Evolutionary conservation across 371 early-diverging fungal genomes (phyloP).

Genomic region (Basidiobolus meristosporus): DNA sequence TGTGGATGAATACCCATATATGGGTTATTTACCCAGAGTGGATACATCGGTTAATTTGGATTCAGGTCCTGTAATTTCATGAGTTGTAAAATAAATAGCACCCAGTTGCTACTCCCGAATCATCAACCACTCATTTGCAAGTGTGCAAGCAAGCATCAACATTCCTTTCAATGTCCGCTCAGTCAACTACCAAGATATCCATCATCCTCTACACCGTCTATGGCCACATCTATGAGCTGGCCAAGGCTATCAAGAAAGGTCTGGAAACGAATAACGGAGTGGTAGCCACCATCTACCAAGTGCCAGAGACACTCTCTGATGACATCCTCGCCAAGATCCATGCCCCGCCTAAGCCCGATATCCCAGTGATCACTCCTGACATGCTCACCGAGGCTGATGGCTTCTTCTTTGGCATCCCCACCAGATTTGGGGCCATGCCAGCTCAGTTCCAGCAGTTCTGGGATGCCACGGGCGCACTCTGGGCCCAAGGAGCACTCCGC

Average conservation of each 20-base stretch:
- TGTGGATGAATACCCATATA: too few species aligned
- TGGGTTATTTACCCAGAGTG: too few species aligned
- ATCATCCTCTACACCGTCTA: conserved; percentile 31
- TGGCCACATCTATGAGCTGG: conserved; percentile 50
- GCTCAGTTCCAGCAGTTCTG: conserved; percentile 54
- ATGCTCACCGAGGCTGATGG: conserved; percentile 50
- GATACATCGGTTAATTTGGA: too few species aligned
- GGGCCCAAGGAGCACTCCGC: conserved; percentile 35
- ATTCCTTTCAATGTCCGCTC: too few species aligned
- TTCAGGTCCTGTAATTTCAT: too few species aligned
- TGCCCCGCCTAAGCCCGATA: conserved; percentile 22
- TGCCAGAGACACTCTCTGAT: conserved; percentile 41
- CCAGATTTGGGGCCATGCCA: conserved; percentile 47
- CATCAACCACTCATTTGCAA: too few species aligned
- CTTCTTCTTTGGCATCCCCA: conserved; percentile 59
- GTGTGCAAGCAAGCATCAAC: too few species aligned
- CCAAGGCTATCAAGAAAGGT: conserved; percentile 40
- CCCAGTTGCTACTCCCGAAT: too few species aligned
- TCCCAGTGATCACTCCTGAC: conserved; percentile 33
- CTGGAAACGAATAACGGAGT: conserved; percentile 26
- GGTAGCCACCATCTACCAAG: conserved; percentile 40
- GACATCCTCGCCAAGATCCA: conserved; percentile 52
- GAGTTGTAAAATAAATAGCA: too few species aligned
- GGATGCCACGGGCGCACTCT: conserved; percentile 57
- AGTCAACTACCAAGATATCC: conserved; percentile 1